Conservation (phyloP, 1,284 basidiomycete genomes). For the Anthracocystis setariae region DNA sequence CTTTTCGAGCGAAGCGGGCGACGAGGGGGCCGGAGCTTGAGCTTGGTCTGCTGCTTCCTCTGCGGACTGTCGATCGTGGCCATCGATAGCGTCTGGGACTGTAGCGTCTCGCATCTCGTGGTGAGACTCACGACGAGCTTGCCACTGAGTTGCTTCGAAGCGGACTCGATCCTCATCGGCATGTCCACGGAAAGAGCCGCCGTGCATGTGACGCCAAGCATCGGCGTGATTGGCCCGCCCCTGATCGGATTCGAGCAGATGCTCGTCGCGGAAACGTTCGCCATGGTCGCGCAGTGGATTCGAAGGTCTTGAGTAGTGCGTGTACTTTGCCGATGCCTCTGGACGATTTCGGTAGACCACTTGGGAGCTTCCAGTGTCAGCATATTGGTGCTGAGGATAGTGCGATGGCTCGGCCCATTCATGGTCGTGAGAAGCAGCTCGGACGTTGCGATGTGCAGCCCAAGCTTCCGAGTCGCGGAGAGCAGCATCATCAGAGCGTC, state of each 20-base stretch:
- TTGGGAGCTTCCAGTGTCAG: conserved; percentile 8
- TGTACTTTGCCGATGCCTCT: conserved; percentile 6
- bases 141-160: conserved; percentile 11
- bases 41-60: conserved; percentile 15
- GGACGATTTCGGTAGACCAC: conserved; percentile 12
- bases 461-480: conserved; percentile 13
- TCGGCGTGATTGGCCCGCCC: conserved; percentile 9
- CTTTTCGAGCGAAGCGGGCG: conserved; percentile 56
- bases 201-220: conserved; percentile 13
- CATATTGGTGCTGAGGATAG: conserved; percentile 18
- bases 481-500: conserved; percentile 22
- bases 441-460: conserved; percentile 6
- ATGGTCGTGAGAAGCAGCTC: conserved; percentile 9
- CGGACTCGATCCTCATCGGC: conserved; percentile 5
- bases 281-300: conserved; percentile 11
- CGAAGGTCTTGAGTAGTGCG: conserved; percentile 10
- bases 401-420: conserved; percentile 13
- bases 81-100: conserved; percentile 1
- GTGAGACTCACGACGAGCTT: conserved; percentile 15
- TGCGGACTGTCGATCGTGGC: background rate
- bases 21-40: conserved; percentile 52
- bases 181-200: background rate
- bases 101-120: conserved; percentile 2
- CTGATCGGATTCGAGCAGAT: conserved; percentile 1
- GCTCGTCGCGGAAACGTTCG: conserved; percentile 16